These are phyloP conservation scores for Morella rubra DNA, from an alignment of 306 rosid genomes.

Conservation along the genomic window DNA sequence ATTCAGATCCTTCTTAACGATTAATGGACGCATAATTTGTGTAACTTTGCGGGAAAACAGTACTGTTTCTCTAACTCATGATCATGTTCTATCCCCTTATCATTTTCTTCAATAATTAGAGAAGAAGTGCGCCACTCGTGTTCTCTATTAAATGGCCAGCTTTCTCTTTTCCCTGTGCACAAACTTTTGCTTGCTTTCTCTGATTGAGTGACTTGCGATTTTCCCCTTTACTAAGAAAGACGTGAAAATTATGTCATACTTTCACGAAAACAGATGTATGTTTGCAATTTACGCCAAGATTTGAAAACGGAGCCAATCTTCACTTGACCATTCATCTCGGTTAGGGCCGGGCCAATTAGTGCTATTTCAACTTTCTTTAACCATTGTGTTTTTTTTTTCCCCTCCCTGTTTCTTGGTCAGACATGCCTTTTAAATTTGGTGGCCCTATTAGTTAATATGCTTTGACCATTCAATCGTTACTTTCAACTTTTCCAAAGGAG, in stretches of 20 bases:
- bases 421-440: not conserved
- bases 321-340: not conserved
- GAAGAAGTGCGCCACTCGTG: not conserved
- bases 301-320: not conserved
- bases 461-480: not conserved
- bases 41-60: too few relatives aligned
- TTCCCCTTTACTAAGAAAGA: not conserved
- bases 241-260: too few relatives aligned
- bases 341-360: not conserved
- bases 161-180: not conserved
- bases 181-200: constrained; percentile 1
- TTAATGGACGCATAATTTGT: too few relatives aligned
- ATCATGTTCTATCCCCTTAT: not conserved
- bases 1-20: too few relatives aligned
- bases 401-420: not conserved
- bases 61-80: not conserved
- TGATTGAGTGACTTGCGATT: not conserved
- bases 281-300: too few relatives aligned
- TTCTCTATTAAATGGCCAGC: not conserved
- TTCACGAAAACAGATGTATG: too few relatives aligned
- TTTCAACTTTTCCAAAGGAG: not conserved
- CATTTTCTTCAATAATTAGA: not conserved
- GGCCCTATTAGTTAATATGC: not conserved
- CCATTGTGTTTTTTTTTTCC: not conserved
- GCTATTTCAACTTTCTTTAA: not conserved